Base-by-base conservation (phyloP, 148 eudicot genomes). In the Agrostemma githago region DNA sequence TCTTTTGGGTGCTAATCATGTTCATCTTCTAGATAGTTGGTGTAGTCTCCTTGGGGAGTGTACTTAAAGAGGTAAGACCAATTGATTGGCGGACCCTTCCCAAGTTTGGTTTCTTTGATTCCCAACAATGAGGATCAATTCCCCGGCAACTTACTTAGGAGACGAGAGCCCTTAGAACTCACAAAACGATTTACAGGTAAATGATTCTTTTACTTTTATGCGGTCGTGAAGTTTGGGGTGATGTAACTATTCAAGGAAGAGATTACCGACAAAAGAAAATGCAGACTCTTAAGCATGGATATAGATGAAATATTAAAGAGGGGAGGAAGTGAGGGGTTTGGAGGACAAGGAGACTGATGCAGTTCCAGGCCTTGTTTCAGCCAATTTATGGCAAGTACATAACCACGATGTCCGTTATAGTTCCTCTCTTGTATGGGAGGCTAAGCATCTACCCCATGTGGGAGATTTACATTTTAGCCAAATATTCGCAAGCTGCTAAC, bases 251-350 rank as follows among this genome's bases (percentile, higher is more conserved):
- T 96, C 51, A 96, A 89, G 85, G 99, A 96, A 79, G 97, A 92
- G 8, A 90, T 81, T 76, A 96, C 82, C 80, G 96, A 96, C 83
- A 97, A 96, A 84, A 96, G 90, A 82, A 90, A 92, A 85, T 88
- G 72, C 80, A 86, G 97, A 84, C 95, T 96, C 48, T 80, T 92
- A 66, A 88, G 89, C 74, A 81, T 96, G 95, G 94, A 92, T 82
- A 92, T 96, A 74, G 96, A 96, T 85, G 99, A 96, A 85, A 96
- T 92, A 70, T 92, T 96, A 76, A 96, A 92, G 79, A 85, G 97
- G 81, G 99, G 97, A 63, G 96, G 86, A 96, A 88, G 84, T 96
- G 0, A 26, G 34, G 34, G 34, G 34, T n/a, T n/a, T 90, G 58
- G 99, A 92, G 87, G 90, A 89, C 73, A 92, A 90, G 73, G 85